phyloP scores from a whole-genome alignment of 768 basidiomycete genomes.

The Porphyrellus cyaneotinctus region DNA sequence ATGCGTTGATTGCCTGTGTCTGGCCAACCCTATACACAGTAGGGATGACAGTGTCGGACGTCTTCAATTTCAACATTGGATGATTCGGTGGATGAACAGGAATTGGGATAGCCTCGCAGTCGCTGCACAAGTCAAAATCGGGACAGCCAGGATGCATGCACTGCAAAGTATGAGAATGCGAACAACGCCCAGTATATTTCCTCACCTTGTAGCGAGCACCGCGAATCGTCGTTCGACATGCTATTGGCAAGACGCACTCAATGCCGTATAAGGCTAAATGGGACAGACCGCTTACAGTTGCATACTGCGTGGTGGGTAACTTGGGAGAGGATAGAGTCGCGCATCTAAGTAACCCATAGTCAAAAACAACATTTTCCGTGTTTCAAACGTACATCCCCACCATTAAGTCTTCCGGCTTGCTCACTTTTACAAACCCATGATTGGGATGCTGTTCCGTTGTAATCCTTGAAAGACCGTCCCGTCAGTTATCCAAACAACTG shows the following conservation, averaged over 20 bases:
- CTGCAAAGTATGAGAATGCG: constrained; percentile 33
- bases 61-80: constrained; percentile 70
- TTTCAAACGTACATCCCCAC: constrained; percentile 35
- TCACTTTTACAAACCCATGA: constrained; percentile 69
- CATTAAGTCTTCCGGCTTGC: constrained; percentile 50
- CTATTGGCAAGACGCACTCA: constrained; percentile 10
- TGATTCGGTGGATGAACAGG: constrained; percentile 68
- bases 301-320: constrained; percentile 56
- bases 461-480: constrained; percentile 41
- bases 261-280: no score
- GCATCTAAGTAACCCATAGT: constrained; percentile 24
- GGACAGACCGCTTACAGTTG: constrained; percentile 35
- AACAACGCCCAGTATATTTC: neutral
- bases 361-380: neutral
- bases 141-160: constrained; percentile 77
- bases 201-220: constrained; percentile 73
- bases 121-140: constrained; percentile 77
- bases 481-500: neutral
- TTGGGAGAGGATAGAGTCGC: constrained; percentile 17
- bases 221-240: constrained; percentile 49
- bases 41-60: constrained; percentile 45
- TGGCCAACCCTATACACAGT: constrained; percentile 33
- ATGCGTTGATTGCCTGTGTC: constrained; percentile 2
- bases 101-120: constrained; percentile 79
- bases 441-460: constrained; percentile 68